Percentiles rank a stretch among this genome's conserved stretches.
phyloP scores from a whole-genome alignment of 208 protist genomes.

The Sergeia podlipaevii region DNA sequence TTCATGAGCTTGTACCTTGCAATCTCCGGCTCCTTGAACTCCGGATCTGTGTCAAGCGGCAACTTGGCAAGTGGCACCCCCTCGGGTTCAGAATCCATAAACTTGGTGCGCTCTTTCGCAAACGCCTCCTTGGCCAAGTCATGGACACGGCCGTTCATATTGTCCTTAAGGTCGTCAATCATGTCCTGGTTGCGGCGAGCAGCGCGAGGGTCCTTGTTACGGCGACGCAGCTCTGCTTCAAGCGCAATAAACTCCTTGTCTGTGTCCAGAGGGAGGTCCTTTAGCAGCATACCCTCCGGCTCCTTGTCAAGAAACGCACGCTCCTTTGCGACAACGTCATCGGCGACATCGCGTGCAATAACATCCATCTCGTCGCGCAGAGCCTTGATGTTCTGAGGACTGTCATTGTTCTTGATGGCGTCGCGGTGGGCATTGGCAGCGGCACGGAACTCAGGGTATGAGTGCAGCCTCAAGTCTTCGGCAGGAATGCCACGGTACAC shows the following conservation, averaged over 20 bases:
- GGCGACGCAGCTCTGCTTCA: constrained; percentile 63
- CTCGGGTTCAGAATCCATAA: constrained; percentile 70
- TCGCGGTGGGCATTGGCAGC: constrained; percentile 49
- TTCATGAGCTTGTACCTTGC: constrained; percentile 59
- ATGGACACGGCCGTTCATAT: constrained; percentile 66
- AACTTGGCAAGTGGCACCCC: constrained; percentile 63
- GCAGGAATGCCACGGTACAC: constrained; percentile 65
- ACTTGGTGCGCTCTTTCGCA: constrained; percentile 44
- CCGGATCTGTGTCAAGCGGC: constrained; percentile 64
- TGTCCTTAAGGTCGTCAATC: constrained; percentile 57
- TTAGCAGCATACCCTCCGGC: constrained; percentile 67
- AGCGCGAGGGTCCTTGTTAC: constrained; percentile 45
- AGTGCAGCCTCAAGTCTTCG: constrained; percentile 70
- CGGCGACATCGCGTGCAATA: constrained; percentile 48
- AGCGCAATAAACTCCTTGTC: constrained; percentile 72
- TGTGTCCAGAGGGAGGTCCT: constrained; percentile 68
- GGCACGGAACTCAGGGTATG: constrained; percentile 53
- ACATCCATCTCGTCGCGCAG: constrained; percentile 52
- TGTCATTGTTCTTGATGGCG: constrained; percentile 3
- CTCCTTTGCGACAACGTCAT: constrained; percentile 58
- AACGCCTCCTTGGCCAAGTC: constrained; percentile 62
- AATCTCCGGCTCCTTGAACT: constrained; percentile 78
- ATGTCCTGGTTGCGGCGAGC: constrained; percentile 67
- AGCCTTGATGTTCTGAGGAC: constrained; percentile 1
- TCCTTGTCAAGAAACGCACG: constrained; percentile 75